Conservation (phyloP, 257 asterid genomes). For the Scutellaria minor region DNA sequence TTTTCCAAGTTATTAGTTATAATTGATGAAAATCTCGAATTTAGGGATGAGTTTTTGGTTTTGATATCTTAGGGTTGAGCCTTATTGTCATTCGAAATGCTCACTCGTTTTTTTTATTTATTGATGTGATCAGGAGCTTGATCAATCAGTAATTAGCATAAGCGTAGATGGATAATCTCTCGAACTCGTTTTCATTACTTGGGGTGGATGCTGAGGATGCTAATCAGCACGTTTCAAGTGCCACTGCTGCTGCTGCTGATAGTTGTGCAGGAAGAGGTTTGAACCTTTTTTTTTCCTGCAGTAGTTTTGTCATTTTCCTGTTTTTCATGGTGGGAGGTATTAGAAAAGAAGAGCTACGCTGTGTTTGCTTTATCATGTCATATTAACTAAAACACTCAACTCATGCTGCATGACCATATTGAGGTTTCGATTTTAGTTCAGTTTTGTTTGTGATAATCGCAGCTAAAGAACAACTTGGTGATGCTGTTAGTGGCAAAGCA, state of each 20-base stretch:
- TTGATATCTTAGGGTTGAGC: conserved; percentile 19
- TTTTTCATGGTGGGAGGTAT: background rate
- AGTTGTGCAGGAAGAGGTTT: conserved; percentile 37
- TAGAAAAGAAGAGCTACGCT: background rate
- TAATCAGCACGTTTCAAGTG: conserved; percentile 26
- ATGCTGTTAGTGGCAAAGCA: conserved; percentile 50
- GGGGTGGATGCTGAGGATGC: conserved; percentile 63
- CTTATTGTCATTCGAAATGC: conserved; percentile 1
- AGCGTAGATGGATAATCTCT: conserved; percentile 59
- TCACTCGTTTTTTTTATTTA: background rate
- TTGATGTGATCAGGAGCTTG: conserved; percentile 34
- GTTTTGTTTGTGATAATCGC: background rate
- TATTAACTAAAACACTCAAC: background rate
- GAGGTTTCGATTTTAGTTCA: background rate
- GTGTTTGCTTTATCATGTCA: conserved; percentile 4
- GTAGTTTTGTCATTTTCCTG: conserved; percentile 10
- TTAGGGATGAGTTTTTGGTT: conserved; percentile 27
- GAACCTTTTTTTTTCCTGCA: background rate
- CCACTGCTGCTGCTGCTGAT: conserved; percentile 33
- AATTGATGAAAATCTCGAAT: conserved; percentile 11
- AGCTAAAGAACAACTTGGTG: conserved; percentile 19
- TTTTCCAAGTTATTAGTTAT: background rate
- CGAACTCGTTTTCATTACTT: conserved; percentile 77
- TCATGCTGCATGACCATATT: conserved; percentile 5
- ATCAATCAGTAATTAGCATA: conserved; percentile 29